A percentile compares a stretch with the other conserved stretches of the same genome.
Conservation (phyloP, 371 early-diverging fungal species). For the Mucor velutinosus region DNA sequence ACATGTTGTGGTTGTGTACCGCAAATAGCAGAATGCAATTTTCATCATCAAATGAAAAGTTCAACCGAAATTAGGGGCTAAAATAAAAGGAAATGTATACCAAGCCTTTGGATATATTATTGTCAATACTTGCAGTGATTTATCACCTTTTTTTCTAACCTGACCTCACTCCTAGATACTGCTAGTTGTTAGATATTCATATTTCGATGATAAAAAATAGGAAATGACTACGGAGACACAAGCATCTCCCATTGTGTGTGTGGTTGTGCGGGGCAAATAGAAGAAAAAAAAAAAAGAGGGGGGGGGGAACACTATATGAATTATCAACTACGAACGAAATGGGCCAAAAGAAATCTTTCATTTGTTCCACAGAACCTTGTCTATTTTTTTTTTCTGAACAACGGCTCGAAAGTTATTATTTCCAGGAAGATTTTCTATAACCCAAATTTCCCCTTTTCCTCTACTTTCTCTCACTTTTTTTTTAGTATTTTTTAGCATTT, state of each 20-base stretch:
- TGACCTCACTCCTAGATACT: neutral
- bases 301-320: neutral
- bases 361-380: slow-evolving; percentile 4
- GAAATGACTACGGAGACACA: neutral
- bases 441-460: slow-evolving; percentile 2
- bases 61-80: neutral
- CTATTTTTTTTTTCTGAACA: neutral
- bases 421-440: slow-evolving; percentile 6
- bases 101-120: neutral
- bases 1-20: neutral
- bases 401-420: neutral
- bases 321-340: neutral
- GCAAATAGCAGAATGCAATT: neutral
- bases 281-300: neutral
- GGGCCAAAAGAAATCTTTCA: neutral
- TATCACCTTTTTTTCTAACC: neutral
- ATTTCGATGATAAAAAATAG: neutral
- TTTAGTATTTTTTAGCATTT: neutral
- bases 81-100: slow-evolving; percentile 4
- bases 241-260: too few species aligned
- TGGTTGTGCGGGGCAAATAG: too few species aligned
- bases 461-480: neutral
- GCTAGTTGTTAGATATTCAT: neutral
- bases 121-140: neutral
- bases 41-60: neutral